A percentile compares a stretch with the other conserved stretches of the same genome.
phyloP scores from a whole-genome alignment of 2,329 filamentous ascomycete genomes.

The Aspergillus fructus region DNA sequence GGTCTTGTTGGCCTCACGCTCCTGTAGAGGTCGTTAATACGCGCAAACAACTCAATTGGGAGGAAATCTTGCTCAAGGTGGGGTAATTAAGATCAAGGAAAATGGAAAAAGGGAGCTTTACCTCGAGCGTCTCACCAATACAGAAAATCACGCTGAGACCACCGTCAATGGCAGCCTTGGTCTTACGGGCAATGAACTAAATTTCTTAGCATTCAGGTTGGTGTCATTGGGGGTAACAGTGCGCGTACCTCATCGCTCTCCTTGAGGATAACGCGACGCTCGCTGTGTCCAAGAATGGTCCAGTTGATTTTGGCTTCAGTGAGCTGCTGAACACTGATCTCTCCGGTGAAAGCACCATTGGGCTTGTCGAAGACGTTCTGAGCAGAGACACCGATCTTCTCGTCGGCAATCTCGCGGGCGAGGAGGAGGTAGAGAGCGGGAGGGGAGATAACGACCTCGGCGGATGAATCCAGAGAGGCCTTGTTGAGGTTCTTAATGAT shows the following conservation, averaged over 20 bases:
- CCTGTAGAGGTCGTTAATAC: conserved; percentile 39
- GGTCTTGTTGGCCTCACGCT: conserved; percentile 82
- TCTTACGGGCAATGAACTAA: conserved; percentile 82
- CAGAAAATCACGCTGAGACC: conserved; percentile 92
- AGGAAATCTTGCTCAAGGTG: conserved; percentile 11
- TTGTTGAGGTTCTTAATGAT: conserved; percentile 89
- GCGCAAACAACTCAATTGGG: conserved; percentile 3
- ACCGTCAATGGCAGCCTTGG: conserved; percentile 84
- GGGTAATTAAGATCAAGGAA: conserved; percentile 16
- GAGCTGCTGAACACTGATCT: conserved; percentile 90
- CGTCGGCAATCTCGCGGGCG: conserved; percentile 73
- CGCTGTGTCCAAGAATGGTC: conserved; percentile 91
- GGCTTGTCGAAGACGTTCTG: conserved; percentile 98
- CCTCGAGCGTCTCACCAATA: conserved; percentile 89
- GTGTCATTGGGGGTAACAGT: not conserved
- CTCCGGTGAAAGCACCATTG: conserved; percentile 94
- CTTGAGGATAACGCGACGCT: conserved; percentile 84
- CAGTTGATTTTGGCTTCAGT: conserved; percentile 85
- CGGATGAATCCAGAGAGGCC: conserved; percentile 61
- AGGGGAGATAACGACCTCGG: conserved; percentile 93
- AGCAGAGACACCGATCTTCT: conserved; percentile 79
- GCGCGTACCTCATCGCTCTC: conserved; percentile 69
- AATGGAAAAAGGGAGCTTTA: conserved; percentile 29
- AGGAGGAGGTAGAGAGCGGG: conserved; percentile 87
- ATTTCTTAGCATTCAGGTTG: conserved; percentile 3